Evolutionary conservation across 2,329 filamentous ascomycete genomes (phyloP).

Genomic region (Talaromyces sp.): DNA sequence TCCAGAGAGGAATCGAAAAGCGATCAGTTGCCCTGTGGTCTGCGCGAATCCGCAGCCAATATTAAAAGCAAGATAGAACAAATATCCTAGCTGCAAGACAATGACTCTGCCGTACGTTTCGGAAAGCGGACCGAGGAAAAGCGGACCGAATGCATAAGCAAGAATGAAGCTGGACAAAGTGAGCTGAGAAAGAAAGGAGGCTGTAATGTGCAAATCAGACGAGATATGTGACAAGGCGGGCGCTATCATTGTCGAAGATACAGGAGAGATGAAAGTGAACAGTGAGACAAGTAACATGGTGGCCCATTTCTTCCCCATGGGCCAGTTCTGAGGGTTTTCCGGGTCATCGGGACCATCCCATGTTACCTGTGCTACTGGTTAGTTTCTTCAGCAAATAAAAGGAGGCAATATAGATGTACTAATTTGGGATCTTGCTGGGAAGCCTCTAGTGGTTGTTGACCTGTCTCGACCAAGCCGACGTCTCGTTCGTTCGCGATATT

Average conservation of each 20-base stretch:
- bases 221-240: constrained; percentile 24
- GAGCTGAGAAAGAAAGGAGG: background rate
- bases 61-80: constrained; percentile 3
- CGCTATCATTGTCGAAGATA: constrained; percentile 51
- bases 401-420: background rate
- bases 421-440: background rate
- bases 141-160: background rate
- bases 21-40: constrained; percentile 49
- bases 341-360: constrained; percentile 9
- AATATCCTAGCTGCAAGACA: background rate
- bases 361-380: background rate
- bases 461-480: background rate
- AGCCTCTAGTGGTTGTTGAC: background rate
- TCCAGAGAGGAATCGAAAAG: constrained; percentile 54
- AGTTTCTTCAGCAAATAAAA: background rate
- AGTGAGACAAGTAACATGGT: background rate
- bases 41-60: constrained; percentile 28
- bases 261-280: background rate
- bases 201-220: background rate
- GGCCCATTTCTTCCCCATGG: background rate
- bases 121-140: background rate
- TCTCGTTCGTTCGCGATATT: background rate
- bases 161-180: constrained; percentile 4
- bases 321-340: constrained; percentile 2
- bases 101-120: background rate